These are phyloP conservation scores for Melanopsichium pennsylvanicum DNA, from an alignment of 1,284 basidiomycete species.

Conservation along the genomic window DNA sequence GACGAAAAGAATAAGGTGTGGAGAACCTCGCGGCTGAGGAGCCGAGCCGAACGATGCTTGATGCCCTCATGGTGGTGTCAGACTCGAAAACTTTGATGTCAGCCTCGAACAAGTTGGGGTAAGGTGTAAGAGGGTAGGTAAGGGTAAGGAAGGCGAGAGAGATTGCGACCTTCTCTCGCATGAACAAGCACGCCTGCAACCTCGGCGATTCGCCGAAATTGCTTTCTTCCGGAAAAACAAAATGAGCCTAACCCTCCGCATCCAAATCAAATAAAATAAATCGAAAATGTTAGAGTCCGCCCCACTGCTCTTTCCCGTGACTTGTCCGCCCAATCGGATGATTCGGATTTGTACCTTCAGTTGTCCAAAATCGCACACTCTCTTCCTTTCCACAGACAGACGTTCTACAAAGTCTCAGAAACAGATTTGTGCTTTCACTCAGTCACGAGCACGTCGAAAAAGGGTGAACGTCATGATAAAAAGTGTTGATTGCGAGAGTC, in stretches of 20 bases:
- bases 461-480: too few species aligned
- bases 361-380: conserved; percentile 5
- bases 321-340: conserved; percentile 36
- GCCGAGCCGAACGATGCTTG: conserved; percentile 33
- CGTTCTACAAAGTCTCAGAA: too few species aligned
- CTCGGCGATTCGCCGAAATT: conserved; percentile 28
- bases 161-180: too few species aligned
- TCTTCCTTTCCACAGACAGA: neutral
- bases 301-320: neutral
- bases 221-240: conserved; percentile 2
- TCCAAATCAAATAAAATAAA: neutral
- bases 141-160: neutral
- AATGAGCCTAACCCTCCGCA: too few species aligned
- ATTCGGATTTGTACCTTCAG: conserved; percentile 17
- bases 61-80: conserved; percentile 38
- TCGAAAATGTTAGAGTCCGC: conserved; percentile 1
- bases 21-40: conserved; percentile 14
- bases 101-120: too few species aligned
- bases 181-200: too few species aligned
- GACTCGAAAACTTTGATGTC: too few species aligned
- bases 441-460: too few species aligned
- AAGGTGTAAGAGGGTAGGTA: neutral
- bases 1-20: conserved; percentile 7
- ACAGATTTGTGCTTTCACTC: too few species aligned
- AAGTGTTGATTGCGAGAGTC: conserved; percentile 22